Percentiles rank a stretch among this genome's conserved stretches.
These are phyloP conservation scores for Cubamyces sp. DNA, from an alignment of 768 basidiomycete species.

Conservation along the genomic window DNA sequence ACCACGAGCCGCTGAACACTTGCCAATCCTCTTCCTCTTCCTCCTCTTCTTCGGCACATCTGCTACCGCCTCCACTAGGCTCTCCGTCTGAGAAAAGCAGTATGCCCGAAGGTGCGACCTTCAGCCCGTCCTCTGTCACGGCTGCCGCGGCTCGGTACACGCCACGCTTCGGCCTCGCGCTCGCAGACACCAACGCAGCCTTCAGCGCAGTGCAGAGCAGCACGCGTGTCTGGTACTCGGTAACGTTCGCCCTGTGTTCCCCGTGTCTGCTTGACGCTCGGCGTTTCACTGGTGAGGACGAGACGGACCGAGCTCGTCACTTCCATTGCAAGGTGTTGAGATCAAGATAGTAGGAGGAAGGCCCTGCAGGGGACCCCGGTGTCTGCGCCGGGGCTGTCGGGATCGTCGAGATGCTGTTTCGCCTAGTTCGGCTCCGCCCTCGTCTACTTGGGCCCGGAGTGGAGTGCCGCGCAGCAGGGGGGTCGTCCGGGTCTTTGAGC, in stretches of 20 bases:
- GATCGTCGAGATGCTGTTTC: conserved; percentile 10
- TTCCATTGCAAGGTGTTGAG: conserved; percentile 16
- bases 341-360: conserved; percentile 17
- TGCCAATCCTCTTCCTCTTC: neutral
- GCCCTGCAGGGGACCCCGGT: neutral
- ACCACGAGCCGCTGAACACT: conserved; percentile 19
- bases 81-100: conserved; percentile 9
- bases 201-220: conserved; percentile 1
- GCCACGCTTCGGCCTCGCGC: neutral
- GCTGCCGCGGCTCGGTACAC: neutral
- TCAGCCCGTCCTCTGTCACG: conserved; percentile 9
- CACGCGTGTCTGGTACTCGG: conserved; percentile 4
- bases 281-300: conserved; percentile 9
- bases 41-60: neutral
- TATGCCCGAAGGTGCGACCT: conserved; percentile 10
- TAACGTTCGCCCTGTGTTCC: neutral
- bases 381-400: neutral
- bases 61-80: neutral
- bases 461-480: neutral
- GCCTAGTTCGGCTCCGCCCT: conserved; percentile 6
- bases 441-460: neutral
- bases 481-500: conserved; percentile 7
- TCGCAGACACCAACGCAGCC: neutral
- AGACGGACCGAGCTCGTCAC: conserved; percentile 5
- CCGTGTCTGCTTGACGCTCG: neutral